Conservation (phyloP, 139 green algal genomes). For the Trebouxia sp. region DNA sequence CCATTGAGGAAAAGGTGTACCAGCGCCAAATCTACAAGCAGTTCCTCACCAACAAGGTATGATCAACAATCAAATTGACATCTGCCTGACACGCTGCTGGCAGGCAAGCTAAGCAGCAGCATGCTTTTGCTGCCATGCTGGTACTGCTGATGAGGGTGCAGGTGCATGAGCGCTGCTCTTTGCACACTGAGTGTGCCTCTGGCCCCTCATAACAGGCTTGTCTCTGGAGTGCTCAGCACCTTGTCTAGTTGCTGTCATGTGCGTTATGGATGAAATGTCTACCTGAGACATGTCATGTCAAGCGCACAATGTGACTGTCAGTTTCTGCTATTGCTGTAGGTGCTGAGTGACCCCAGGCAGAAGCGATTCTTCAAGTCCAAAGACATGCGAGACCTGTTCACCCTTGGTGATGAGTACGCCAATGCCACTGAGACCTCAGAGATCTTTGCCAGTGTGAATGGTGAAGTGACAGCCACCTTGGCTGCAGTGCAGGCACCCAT, state of each 20-base stretch:
- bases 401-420: slow-evolving; percentile 56
- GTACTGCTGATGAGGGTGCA: too few species aligned
- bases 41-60: slow-evolving; percentile 84
- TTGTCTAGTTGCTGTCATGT: too few species aligned
- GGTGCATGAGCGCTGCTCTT: too few species aligned
- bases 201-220: too few species aligned
- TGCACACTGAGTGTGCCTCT: too few species aligned
- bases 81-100: too few species aligned
- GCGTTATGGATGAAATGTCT: too few species aligned
- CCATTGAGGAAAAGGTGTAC: slow-evolving; percentile 99
- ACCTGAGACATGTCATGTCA: neutral
- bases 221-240: too few species aligned
- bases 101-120: too few species aligned
- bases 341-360: slow-evolving; percentile 92
- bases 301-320: neutral
- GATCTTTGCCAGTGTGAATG: slow-evolving; percentile 72
- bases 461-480: slow-evolving; percentile 13
- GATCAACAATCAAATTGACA: neutral
- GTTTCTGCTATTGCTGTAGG: slow-evolving; percentile 31
- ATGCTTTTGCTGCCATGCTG: too few species aligned
- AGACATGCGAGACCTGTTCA: slow-evolving; percentile 95
- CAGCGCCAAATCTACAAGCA: slow-evolving; percentile 95
- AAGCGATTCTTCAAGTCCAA: slow-evolving; percentile 89
- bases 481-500: slow-evolving; percentile 13
- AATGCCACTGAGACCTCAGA: slow-evolving; percentile 70